A percentile compares a stretch with the other conserved stretches of the same genome.
phyloP scores from a whole-genome alignment of 805 yeast species.

The Wickerhamomyces canadensis region DNA sequence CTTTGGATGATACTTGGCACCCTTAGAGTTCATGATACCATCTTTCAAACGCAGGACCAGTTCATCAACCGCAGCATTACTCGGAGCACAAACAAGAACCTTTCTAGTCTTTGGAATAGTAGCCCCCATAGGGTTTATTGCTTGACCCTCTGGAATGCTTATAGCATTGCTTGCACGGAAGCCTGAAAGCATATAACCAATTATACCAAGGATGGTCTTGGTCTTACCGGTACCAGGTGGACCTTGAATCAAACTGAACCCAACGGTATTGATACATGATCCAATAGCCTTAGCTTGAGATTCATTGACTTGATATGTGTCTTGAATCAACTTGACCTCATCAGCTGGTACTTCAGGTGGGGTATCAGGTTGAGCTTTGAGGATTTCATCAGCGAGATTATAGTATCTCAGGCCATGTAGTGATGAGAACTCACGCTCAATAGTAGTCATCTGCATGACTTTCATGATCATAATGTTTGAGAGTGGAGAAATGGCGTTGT shows the following conservation, averaged over 20 bases:
- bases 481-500: slow-evolving; percentile 53
- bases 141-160: slow-evolving; percentile 24
- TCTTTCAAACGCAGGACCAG: slow-evolving; percentile 72
- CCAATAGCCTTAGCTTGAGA: slow-evolving; percentile 91
- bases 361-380: slow-evolving; percentile 56
- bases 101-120: slow-evolving; percentile 36
- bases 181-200: slow-evolving; percentile 65
- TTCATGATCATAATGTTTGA: slow-evolving; percentile 60
- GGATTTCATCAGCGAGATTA: slow-evolving; percentile 62
- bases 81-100: slow-evolving; percentile 91
- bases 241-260: slow-evolving; percentile 92
- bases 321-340: slow-evolving; percentile 38
- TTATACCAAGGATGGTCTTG: slow-evolving; percentile 87
- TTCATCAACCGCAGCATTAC: slow-evolving; percentile 98
- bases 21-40: slow-evolving; percentile 59
- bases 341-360: slow-evolving; percentile 28
- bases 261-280: slow-evolving; percentile 59
- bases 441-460: slow-evolving; percentile 82
- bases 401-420: slow-evolving; percentile 78
- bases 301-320: slow-evolving; percentile 57
- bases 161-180: slow-evolving; percentile 25
- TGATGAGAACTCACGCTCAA: slow-evolving; percentile 89
- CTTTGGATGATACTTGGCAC: slow-evolving; percentile 49
- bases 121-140: slow-evolving; percentile 11
- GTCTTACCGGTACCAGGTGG: slow-evolving; percentile 99